phyloP scores from a whole-genome alignment of 495 filamentous ascomycete species.

The Aspergillus bertholletiae region DNA sequence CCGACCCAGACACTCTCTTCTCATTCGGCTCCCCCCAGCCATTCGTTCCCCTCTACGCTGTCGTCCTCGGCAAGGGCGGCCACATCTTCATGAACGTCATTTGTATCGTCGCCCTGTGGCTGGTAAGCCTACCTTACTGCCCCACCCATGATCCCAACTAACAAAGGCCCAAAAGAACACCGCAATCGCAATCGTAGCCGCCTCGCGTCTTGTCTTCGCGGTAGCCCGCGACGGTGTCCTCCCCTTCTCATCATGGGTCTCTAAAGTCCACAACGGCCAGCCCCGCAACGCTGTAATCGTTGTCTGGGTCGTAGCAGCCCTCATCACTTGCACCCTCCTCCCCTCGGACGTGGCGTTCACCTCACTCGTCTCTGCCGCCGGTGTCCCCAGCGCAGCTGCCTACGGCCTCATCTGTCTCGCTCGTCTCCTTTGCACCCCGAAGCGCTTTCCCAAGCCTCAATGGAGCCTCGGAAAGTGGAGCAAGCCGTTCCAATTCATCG shows the following conservation, averaged over 20 bases:
- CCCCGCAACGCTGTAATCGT: slow-evolving; percentile 54
- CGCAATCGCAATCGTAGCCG: slow-evolving; percentile 50
- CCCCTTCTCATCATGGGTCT: slow-evolving; percentile 54
- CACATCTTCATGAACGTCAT: slow-evolving; percentile 54
- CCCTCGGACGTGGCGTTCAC: slow-evolving; percentile 53
- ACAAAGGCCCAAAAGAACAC: slow-evolving; percentile 43
- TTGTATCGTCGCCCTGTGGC: slow-evolving; percentile 47
- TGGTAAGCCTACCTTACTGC: slow-evolving; percentile 23
- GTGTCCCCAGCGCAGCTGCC: slow-evolving; percentile 49
- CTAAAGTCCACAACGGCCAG: slow-evolving; percentile 46
- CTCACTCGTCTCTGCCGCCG: slow-evolving; percentile 49
- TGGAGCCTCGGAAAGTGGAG: slow-evolving; percentile 44
- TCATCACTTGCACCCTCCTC: slow-evolving; percentile 51
- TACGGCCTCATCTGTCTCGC: slow-evolving; percentile 54
- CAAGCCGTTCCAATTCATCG: slow-evolving; percentile 47
- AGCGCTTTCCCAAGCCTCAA: slow-evolving; percentile 41
- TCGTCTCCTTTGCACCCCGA: slow-evolving; percentile 44
- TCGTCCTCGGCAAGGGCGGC: slow-evolving; percentile 48
- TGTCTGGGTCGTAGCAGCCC: slow-evolving; percentile 46
- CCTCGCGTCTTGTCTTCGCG: slow-evolving; percentile 55
- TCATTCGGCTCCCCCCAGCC: slow-evolving; percentile 49
- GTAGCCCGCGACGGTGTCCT: slow-evolving; percentile 54
- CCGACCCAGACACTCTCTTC: slow-evolving; percentile 35
- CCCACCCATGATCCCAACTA: not conserved
- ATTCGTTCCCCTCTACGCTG: slow-evolving; percentile 51